These are phyloP conservation scores for Vitis hybrid DNA, from an alignment of 177 flowering plant genomes.

Conservation along the genomic window DNA sequence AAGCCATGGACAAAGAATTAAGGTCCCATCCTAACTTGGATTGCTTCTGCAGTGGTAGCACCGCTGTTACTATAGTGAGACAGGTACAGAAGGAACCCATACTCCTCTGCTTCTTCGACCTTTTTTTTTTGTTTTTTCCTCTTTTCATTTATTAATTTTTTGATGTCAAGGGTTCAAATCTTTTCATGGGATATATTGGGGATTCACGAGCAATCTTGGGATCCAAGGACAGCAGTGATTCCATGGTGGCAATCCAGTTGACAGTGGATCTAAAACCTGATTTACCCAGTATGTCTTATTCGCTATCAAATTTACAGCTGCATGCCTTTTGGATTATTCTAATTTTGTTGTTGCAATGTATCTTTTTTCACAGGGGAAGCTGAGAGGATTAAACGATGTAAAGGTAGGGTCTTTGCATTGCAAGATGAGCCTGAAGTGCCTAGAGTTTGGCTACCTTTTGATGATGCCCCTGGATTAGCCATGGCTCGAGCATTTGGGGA, in stretches of 20 bases:
- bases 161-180: slow-evolving; percentile 64
- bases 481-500: slow-evolving; percentile 99
- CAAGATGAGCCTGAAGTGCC: slow-evolving; percentile 94
- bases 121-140: not conserved
- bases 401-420: slow-evolving; percentile 89
- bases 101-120: not conserved
- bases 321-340: not conserved
- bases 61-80: slow-evolving; percentile 82
- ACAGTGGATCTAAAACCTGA: slow-evolving; percentile 91
- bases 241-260: slow-evolving; percentile 70
- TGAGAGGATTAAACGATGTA: slow-evolving; percentile 86
- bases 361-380: slow-evolving; percentile 61
- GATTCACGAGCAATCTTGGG: slow-evolving; percentile 92
- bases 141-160: slow-evolving; percentile 1
- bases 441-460: slow-evolving; percentile 94
- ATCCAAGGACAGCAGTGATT: slow-evolving; percentile 57
- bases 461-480: slow-evolving; percentile 96
- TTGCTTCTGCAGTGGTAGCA: slow-evolving; percentile 98
- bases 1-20: slow-evolving; percentile 91
- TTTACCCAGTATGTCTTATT: slow-evolving; percentile 63
- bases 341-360: slow-evolving; percentile 1
- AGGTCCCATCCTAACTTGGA: slow-evolving; percentile 81
- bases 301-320: slow-evolving; percentile 3
- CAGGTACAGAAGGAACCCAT: slow-evolving; percentile 47
- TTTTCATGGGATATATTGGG: slow-evolving; percentile 81